Conservation (phyloP, 1,284 basidiomycete species). For the Rhizoctonia solani region DNA sequence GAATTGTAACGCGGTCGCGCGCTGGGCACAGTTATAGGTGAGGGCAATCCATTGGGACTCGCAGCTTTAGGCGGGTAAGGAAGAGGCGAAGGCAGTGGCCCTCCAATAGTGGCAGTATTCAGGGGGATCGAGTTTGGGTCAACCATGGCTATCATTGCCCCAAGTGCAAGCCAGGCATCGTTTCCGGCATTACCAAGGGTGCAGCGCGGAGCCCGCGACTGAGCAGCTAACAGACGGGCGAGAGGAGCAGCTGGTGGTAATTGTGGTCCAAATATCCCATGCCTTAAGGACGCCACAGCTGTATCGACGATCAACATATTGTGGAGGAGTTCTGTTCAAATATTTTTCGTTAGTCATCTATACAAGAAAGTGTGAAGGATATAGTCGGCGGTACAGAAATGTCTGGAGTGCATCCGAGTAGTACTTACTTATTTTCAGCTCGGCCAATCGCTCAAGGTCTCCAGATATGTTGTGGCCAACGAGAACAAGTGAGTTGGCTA, state of each 20-base stretch:
- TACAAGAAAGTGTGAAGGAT: not conserved
- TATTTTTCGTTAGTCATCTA: no score
- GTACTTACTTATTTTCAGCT: constrained; percentile 72
- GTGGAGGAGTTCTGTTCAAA: constrained; percentile 62
- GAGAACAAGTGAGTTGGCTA: constrained; percentile 72
- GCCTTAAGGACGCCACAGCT: constrained; percentile 41
- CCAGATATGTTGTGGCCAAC: constrained; percentile 67
- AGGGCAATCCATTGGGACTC: not conserved
- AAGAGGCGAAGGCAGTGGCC: constrained; percentile 11
- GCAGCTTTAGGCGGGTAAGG: not conserved
- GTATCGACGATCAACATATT: constrained; percentile 76
- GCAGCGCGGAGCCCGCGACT: constrained; percentile 49
- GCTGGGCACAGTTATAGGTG: not conserved
- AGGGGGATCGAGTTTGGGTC: constrained; percentile 16
- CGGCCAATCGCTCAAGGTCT: constrained; percentile 64
- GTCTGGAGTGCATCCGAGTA: no score
- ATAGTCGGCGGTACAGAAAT: no score
- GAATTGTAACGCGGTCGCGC: constrained; percentile 2
- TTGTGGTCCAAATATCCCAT: constrained; percentile 14
- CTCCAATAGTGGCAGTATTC: constrained; percentile 23
- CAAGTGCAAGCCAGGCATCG: constrained; percentile 66
- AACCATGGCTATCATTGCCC: constrained; percentile 50
- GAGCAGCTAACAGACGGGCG: constrained; percentile 58
- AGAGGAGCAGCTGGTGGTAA: constrained; percentile 58
- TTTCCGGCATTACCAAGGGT: constrained; percentile 69